Base-by-base conservation (phyloP, 768 basidiomycete species). In the Tylopilus felleus region DNA sequence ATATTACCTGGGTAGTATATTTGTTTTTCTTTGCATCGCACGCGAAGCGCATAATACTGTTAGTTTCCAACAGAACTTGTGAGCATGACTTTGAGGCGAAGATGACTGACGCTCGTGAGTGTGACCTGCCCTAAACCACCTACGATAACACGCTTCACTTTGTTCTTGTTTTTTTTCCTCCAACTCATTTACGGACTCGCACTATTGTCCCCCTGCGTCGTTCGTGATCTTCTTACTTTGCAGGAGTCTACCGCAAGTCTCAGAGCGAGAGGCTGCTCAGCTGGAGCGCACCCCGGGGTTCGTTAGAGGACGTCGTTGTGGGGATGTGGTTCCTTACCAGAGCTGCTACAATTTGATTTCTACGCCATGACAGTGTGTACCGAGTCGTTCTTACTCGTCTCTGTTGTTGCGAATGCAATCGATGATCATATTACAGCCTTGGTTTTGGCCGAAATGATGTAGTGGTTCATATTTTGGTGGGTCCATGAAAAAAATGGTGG, bases 181-280 rank as follows among this genome's bases (percentile, higher is more conserved):
- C 47, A 64, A 64, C 67, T 70, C 65, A 70, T 70, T 66, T 48
- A 19, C 27, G 70, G 68, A 70, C 69, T 66, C 56, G 70, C 70
- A 71, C 68, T 70, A 71, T 70, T 70, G 69, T 70, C 69, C 69
- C 64, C 70, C 66, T 70, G 70, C 62, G 55, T 49, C 36, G 50
- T 47, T 44, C 23, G 38, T 56, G n/a, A 5, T 3, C 21, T 7
- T 21, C 10, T 49, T 22, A 45, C 41, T 51, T 46, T 60, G 68
- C 70, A 70, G 69, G 69, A 70, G 69, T 65, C 69, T 70, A 70
- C 69, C 66, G 69, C 66, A 58, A 52, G 69, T 70, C 68, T 70
- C 33, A 70, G 69, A 70, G 53, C 51, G 46, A 71, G 28, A 36
- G 57, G 56, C 36, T 50, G 64, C 46, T 66, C 63, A 61, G 65